Conservation (phyloP, 208 protist species). For the Leishmania amazonensis region DNA sequence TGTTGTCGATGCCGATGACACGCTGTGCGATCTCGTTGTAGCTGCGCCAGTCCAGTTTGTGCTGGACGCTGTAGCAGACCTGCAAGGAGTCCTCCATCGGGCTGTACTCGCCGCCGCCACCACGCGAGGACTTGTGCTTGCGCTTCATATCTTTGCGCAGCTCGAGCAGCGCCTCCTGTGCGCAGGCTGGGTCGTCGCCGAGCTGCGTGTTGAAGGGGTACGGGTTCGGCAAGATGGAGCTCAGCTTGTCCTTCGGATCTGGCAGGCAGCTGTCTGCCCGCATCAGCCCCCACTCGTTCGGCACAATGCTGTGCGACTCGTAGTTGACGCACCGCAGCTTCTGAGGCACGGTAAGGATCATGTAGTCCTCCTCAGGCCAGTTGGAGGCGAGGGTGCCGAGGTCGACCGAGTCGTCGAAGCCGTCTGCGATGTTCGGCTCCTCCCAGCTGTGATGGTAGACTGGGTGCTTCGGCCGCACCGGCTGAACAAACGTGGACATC, state of each 20-base stretch:
- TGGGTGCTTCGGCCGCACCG: constrained; percentile 58
- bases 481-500: constrained; percentile 78
- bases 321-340: constrained; percentile 80
- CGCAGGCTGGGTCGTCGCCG: constrained; percentile 75
- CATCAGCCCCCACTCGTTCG: constrained; percentile 76
- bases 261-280: constrained; percentile 80
- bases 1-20: constrained; percentile 87
- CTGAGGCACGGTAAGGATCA: constrained; percentile 84
- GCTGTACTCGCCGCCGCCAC: constrained; percentile 66
- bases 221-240: constrained; percentile 76
- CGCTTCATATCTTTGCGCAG: constrained; percentile 84
- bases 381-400: constrained; percentile 61
- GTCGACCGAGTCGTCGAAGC: constrained; percentile 66
- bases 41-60: constrained; percentile 78
- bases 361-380: constrained; percentile 89
- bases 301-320: constrained; percentile 42
- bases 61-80: constrained; percentile 84
- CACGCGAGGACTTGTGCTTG: constrained; percentile 53
- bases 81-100: constrained; percentile 80
- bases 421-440: constrained; percentile 66
- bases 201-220: constrained; percentile 86
- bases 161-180: constrained; percentile 72
- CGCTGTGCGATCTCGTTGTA: constrained; percentile 84
- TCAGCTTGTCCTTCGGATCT: constrained; percentile 88
- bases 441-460: constrained; percentile 72